A percentile compares a stretch with the other conserved stretches of the same genome.
phyloP scores from a whole-genome alignment of 202 grass and related monocot genomes.

The Carex arenaria region DNA sequence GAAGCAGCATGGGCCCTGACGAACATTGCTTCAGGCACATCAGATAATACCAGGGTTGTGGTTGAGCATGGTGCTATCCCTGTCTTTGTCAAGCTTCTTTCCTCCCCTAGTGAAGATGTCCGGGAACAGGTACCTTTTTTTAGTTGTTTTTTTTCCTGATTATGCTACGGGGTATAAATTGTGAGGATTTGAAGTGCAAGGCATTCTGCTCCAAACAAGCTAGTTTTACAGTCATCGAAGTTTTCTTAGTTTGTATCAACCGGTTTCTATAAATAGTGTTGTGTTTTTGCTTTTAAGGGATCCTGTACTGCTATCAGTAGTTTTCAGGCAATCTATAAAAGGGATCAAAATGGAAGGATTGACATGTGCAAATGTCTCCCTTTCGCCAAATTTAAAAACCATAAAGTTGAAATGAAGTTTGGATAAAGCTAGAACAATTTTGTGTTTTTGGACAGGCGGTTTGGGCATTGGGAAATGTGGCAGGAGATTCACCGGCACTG shows the following conservation, averaged over 20 bases:
- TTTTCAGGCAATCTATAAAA: background rate
- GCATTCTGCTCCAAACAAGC: background rate
- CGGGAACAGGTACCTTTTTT: conserved; percentile 62
- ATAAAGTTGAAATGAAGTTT: background rate
- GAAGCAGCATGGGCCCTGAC: conserved; percentile 98
- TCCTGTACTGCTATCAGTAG: background rate
- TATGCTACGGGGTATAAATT: background rate
- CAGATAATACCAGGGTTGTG: conserved; percentile 88
- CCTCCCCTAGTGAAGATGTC: conserved; percentile 80
- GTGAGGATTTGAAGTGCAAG: background rate
- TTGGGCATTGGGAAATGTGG: conserved; percentile 98
- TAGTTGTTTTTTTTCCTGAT: background rate
- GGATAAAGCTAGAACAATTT: background rate
- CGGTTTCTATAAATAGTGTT: background rate
- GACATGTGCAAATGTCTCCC: background rate
- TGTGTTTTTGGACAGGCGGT: conserved; percentile 56
- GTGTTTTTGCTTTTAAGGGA: background rate
- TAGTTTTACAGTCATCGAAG: background rate
- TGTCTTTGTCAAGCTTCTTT: conserved; percentile 84
- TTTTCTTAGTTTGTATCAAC: background rate
- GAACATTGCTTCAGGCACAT: conserved; percentile 93
- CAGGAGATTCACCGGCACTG: conserved; percentile 92
- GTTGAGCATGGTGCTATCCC: conserved; percentile 87
- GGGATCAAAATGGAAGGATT: background rate
- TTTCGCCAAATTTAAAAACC: background rate